Percentiles rank a stretch among this genome's conserved stretches.
Conservation (phyloP, 345 rosid genomes). For the Cardamine resedifolia region DNA sequence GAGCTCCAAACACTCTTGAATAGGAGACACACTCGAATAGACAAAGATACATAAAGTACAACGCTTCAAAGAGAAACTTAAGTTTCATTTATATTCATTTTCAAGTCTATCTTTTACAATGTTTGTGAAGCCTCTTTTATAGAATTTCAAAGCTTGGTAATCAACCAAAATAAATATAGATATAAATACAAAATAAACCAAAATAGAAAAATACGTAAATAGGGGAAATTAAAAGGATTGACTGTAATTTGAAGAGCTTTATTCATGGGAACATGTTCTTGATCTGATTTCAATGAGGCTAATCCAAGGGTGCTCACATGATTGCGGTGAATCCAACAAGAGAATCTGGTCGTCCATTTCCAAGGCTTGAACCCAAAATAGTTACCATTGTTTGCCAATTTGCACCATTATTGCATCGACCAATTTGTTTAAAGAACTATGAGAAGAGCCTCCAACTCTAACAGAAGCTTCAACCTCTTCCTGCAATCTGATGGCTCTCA, state of each 20-base stretch:
- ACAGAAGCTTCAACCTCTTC: conserved; percentile 29
- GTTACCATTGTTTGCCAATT: too few relatives aligned
- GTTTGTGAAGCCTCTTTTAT: background rate
- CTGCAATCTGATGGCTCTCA: conserved; percentile 29
- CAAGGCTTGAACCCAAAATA: background rate
- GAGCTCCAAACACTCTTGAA: too few relatives aligned
- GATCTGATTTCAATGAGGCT: background rate
- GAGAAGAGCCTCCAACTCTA: conserved; percentile 35
- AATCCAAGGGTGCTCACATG: background rate
- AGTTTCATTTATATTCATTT: too few relatives aligned
- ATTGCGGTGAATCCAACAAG: background rate
- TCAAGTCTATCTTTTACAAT: background rate
- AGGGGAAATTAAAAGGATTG: background rate
- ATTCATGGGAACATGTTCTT: background rate
- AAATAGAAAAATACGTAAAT: too few relatives aligned
- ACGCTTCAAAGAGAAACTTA: too few relatives aligned
- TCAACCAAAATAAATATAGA: too few relatives aligned
- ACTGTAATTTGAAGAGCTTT: background rate
- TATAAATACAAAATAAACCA: too few relatives aligned
- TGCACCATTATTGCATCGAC: conserved; percentile 31
- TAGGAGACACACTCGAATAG: too few relatives aligned
- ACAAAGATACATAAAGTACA: too few relatives aligned
- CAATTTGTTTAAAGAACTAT: conserved; percentile 27
- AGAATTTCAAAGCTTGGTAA: too few relatives aligned
- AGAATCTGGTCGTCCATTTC: background rate